These are phyloP conservation scores for Rhizopus stolonifer DNA, from an alignment of 371 early-diverging fungal species.

Conservation along the genomic window DNA sequence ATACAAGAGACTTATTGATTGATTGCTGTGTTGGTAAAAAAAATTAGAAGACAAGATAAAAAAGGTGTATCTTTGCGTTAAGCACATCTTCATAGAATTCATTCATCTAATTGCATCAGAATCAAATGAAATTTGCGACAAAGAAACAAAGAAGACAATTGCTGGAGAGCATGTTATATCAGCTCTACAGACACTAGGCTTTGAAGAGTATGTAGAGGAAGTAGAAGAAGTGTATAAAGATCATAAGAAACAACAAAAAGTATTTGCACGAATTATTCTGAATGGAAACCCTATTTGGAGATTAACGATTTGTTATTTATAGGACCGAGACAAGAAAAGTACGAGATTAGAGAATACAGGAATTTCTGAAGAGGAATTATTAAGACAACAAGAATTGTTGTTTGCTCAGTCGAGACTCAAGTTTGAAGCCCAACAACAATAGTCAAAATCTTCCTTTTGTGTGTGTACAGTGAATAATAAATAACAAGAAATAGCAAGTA, in stretches of 20 bases:
- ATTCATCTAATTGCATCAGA: conserved; percentile 92
- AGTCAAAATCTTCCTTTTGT: conserved; percentile 12
- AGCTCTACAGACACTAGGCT: conserved; percentile 91
- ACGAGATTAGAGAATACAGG: conserved; percentile 88
- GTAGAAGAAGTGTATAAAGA: conserved; percentile 89
- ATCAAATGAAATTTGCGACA: conserved; percentile 97
- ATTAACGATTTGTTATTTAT: neutral
- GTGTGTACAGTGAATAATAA: conserved; percentile 14
- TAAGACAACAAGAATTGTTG: conserved; percentile 85
- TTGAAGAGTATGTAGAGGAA: conserved; percentile 88
- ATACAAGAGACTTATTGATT: conserved; percentile 91
- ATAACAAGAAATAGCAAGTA: neutral
- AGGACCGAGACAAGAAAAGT: conserved; percentile 90
- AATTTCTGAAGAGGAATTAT: conserved; percentile 89
- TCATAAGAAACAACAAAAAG: conserved; percentile 86
- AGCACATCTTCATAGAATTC: conserved; percentile 66
- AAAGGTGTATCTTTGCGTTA: neutral
- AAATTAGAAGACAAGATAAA: neutral
- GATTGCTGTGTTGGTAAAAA: conserved; percentile 90
- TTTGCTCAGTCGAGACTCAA: conserved; percentile 91
- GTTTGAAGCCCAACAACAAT: conserved; percentile 64
- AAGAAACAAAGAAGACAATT: conserved; percentile 97
- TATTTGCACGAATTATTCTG: conserved; percentile 15
- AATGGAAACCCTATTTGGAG: neutral
- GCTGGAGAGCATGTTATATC: conserved; percentile 95